These are phyloP conservation scores for Obba rivulosa DNA, from an alignment of 768 basidiomycete genomes.

Conservation along the genomic window DNA sequence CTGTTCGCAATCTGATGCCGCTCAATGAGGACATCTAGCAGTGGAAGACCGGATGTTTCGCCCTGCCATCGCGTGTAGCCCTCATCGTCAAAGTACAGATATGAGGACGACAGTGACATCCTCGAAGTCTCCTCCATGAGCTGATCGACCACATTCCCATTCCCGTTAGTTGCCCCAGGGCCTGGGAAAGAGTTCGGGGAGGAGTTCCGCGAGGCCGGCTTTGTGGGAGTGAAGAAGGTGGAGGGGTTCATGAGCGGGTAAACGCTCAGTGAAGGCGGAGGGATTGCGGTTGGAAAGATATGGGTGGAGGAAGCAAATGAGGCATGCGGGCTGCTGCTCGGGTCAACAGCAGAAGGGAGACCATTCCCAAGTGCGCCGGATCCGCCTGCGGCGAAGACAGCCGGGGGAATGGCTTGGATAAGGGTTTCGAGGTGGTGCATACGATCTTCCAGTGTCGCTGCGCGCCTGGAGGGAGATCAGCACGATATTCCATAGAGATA, in stretches of 20 bases:
- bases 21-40: constrained; percentile 80
- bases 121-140: constrained; percentile 54
- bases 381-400: constrained; percentile 66
- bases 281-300: constrained; percentile 50
- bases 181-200: constrained; percentile 39
- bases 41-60: constrained; percentile 86
- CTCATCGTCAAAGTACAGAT: constrained; percentile 84
- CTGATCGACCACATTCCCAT: constrained; percentile 31
- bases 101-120: constrained; percentile 68
- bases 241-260: constrained; percentile 81
- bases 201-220: constrained; percentile 39
- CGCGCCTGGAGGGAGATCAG: constrained; percentile 41
- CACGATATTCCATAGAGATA: no score
- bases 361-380: constrained; percentile 28
- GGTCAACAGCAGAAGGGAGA: constrained; percentile 26
- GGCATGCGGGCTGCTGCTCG: constrained; percentile 26
- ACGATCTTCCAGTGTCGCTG: constrained; percentile 79
- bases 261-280: constrained; percentile 73
- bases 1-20: constrained; percentile 43
- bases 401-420: constrained; percentile 79
- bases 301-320: constrained; percentile 37
- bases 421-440: constrained; percentile 86
- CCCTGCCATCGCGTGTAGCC: constrained; percentile 89
- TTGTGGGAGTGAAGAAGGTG: constrained; percentile 58
- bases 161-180: constrained; percentile 7